These are phyloP conservation scores for Myxozyma geophila DNA, from an alignment of 805 yeast genomes.

Conservation along the genomic window DNA sequence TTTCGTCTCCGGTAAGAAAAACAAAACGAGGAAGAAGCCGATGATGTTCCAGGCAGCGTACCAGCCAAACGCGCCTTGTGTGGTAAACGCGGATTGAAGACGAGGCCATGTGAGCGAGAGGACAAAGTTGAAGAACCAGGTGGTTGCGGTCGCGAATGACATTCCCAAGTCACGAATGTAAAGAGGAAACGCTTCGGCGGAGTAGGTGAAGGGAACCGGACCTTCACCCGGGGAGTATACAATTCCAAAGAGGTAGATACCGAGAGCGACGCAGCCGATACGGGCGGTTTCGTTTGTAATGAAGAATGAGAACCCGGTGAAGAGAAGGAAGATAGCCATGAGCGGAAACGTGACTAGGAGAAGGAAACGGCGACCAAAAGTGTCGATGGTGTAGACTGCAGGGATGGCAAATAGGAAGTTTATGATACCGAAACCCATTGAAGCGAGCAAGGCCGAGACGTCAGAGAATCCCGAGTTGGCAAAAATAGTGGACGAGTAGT, in stretches of 20 bases:
- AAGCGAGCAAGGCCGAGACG: slow-evolving; percentile 70
- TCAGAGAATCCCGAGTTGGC: slow-evolving; percentile 66
- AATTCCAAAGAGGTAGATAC: slow-evolving; percentile 72
- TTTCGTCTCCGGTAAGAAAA: slow-evolving; percentile 66
- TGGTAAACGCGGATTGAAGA: slow-evolving; percentile 63
- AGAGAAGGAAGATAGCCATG: slow-evolving; percentile 59
- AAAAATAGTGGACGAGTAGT: slow-evolving; percentile 80
- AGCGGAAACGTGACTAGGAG: slow-evolving; percentile 63
- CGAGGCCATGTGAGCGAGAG: slow-evolving; percentile 82
- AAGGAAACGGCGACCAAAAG: slow-evolving; percentile 70
- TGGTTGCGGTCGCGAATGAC: slow-evolving; percentile 71
- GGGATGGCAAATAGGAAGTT: slow-evolving; percentile 83
- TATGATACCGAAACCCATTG: slow-evolving; percentile 85
- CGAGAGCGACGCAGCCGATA: slow-evolving; percentile 69
- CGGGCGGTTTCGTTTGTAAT: slow-evolving; percentile 57
- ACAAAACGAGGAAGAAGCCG: slow-evolving; percentile 59
- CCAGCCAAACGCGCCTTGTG: slow-evolving; percentile 87
- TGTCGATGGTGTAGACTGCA: slow-evolving; percentile 78
- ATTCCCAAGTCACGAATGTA: slow-evolving; percentile 80
- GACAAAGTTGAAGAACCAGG: slow-evolving; percentile 60
- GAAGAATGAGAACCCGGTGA: slow-evolving; percentile 67
- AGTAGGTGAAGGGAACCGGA: slow-evolving; percentile 86
- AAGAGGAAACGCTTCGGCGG: slow-evolving; percentile 82
- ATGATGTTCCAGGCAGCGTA: slow-evolving; percentile 87
- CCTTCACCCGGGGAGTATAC: slow-evolving; percentile 87